Conservation (phyloP, 805 yeast species). For the Kluyveromyces aestuarii region DNA sequence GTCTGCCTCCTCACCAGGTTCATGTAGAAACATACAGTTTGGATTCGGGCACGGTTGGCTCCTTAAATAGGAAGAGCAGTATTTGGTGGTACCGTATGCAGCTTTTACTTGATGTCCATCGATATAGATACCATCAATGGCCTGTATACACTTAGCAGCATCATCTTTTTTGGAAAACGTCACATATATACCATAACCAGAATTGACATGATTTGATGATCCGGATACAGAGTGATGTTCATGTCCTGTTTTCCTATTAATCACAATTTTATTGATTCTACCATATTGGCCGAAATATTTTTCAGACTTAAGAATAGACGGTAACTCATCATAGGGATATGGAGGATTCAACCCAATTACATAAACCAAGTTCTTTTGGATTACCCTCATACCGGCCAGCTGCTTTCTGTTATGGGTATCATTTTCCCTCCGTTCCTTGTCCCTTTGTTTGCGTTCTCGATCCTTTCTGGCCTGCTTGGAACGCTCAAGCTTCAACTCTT, state of each 20-base stretch:
- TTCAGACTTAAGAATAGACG: conserved; percentile 73
- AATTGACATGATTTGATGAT: conserved; percentile 37
- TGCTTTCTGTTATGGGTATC: conserved; percentile 78
- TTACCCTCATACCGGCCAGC: conserved; percentile 95
- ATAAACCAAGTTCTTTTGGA: conserved; percentile 92
- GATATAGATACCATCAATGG: conserved; percentile 84
- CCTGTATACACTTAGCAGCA: conserved; percentile 86
- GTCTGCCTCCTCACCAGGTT: conserved; percentile 99
- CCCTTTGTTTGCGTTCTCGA: conserved; percentile 72
- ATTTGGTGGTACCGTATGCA: conserved; percentile 97
- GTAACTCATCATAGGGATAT: conserved; percentile 76
- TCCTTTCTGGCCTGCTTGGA: conserved; percentile 73
- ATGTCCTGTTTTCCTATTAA: conserved; percentile 61
- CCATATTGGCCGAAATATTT: conserved; percentile 98
- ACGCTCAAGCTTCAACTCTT: conserved; percentile 76
- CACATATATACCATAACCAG: conserved; percentile 92
- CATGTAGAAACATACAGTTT: conserved; percentile 97
- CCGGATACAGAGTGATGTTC: conserved; percentile 18
- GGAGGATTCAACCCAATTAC: conserved; percentile 83
- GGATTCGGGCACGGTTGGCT: conserved; percentile 98
- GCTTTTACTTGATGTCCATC: conserved; percentile 89
- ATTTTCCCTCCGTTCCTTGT: conserved; percentile 84
- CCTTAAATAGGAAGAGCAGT: conserved; percentile 90
- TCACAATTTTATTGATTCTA: conserved; percentile 85
- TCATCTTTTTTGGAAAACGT: conserved; percentile 91